Base-by-base conservation (phyloP, 1,284 basidiomycete genomes). In the Boletellus sp. region DNA sequence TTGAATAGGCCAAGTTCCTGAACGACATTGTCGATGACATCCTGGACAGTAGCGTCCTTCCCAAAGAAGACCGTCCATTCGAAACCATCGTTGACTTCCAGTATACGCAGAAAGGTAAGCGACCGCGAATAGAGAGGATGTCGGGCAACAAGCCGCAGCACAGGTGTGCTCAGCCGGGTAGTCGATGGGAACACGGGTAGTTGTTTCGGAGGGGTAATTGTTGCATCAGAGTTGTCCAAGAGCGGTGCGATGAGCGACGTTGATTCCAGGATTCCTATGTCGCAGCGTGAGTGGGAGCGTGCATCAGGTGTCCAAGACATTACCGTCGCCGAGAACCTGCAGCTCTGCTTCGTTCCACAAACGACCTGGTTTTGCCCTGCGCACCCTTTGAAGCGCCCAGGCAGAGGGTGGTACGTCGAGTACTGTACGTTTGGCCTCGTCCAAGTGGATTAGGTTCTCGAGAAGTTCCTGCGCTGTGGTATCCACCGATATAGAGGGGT, bases 21-120 rank as follows among this genome's bases (percentile, higher is more conserved):
- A 20, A 79, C 60, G 7, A 87, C 67, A 13, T 62, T 57, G 29
- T 78, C 69, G 36, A 89, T 63, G n/a, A 78, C 68, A 22, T 82
- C 75, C 20, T 70, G 62, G 2, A 80, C 77, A 10, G 75, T 79
- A 35, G 71, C 76, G 0, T 60, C 65, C 45, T 74, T 72, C 7
- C 83, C 75, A 41, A 89, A 70, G 63, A 82, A 91, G 36, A 79
- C 56, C 43, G 73, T 82, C 71, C 82, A 82, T 53, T 72, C 59
- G 56, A 84, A 88, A 2, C 73, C 81, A 58, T 91, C 89, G 48
- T 84, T 79, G 47, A 92, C 79, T 61, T 90, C 86, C 1, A 87
- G 88, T 17, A 92, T 79, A 44, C 87, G 82, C 34, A 76, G 66
- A 61, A 91, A 90, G 0, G 73, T 66, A 30, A 87, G 58, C 2